A percentile compares a stretch with the other conserved stretches of the same genome.
Evolutionary conservation across 768 basidiomycete species (phyloP).

Genomic region (Imleria badia): DNA sequence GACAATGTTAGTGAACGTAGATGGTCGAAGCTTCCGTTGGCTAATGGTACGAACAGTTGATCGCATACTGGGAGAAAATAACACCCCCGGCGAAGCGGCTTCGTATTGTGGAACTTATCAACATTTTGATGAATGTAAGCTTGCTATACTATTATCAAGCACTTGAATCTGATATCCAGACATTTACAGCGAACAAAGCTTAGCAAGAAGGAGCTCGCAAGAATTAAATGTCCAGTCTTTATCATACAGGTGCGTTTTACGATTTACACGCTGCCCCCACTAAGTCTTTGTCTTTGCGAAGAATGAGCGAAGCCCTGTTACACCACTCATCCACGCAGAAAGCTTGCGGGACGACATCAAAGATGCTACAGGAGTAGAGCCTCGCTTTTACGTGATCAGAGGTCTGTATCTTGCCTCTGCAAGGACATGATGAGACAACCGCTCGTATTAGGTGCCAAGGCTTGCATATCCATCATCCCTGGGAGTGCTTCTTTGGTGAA

Average conservation of each 20-base stretch:
- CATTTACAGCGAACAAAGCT: conserved; percentile 54
- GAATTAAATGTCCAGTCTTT: conserved; percentile 61
- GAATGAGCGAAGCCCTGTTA: conserved; percentile 60
- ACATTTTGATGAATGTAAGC: conserved; percentile 61
- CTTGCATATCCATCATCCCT: conserved; percentile 54
- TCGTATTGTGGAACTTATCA: conserved; percentile 51
- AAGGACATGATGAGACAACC: neutral
- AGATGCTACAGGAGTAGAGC: conserved; percentile 46
- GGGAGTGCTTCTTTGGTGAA: conserved; percentile 62
- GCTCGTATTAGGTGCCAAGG: conserved; percentile 46
- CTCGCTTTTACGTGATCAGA: conserved; percentile 58
- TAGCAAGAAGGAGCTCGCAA: conserved; percentile 44
- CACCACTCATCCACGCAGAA: conserved; percentile 58
- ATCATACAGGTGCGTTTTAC: conserved; percentile 58
- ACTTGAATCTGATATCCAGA: neutral
- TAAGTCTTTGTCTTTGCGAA: conserved; percentile 25
- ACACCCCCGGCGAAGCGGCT: conserved; percentile 55
- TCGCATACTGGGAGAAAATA: conserved; percentile 59
- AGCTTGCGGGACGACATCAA: conserved; percentile 47
- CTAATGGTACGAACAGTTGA: conserved; percentile 46
- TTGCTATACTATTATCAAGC: neutral
- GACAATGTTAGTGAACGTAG: conserved; percentile 54
- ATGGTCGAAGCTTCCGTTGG: neutral
- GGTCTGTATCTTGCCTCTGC: conserved; percentile 37
- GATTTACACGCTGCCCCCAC: neutral